Base-by-base conservation (phyloP, 2,329 filamentous ascomycete species). In the Zalaria obscura region DNA sequence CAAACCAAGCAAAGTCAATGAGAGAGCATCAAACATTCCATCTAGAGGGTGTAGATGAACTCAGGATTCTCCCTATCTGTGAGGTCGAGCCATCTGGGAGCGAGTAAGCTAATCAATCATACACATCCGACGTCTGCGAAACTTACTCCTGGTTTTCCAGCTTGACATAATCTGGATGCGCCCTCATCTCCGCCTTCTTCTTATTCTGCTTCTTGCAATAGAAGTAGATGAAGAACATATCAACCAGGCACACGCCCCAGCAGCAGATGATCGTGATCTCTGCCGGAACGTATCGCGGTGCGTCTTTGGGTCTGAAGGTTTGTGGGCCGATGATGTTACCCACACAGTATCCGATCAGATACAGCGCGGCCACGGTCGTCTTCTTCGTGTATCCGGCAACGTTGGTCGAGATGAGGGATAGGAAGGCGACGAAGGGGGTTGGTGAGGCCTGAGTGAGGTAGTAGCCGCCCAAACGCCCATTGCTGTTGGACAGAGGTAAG, bases 351-450 rank as follows among this genome's bases (percentile, higher is more conserved):
- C 60, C 63, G 36, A 73, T 66, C 5, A 73, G 54, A 39, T 68
- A 73, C 58, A 75, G 60, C 0, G 72, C 70, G 0, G 69, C 70
- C 0, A 72, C 67, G 0, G 72, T 75, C 0, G 72, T 75, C 56
- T 76, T 76, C 57, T 76, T 76, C 5, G 73, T 76, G 46, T 68
- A 70, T 1, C 69, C 70, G 3, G 72, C 72, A 0, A 75, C 64
- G 42, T 83, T 83, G 9, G 72, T 75, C 2, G 71, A 69, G 41
- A 82, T 74, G 31, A 83, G 63, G 26, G 73, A 75, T 4, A 83
- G 58, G 10, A 83, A 58, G 3, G 74, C 74, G 1, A 81, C 77
- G 46, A 82, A 82, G 0, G 74, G 66, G 1, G 75, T 76, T 0
- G 77, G 69, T 7, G 65, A 67, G 1, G 75, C 70, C 51, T 74